Evolutionary conservation across 805 yeast species (phyloP), one percentile per base, ranked within the genome.

Genomic region (Kodamaea restingae): DNA sequence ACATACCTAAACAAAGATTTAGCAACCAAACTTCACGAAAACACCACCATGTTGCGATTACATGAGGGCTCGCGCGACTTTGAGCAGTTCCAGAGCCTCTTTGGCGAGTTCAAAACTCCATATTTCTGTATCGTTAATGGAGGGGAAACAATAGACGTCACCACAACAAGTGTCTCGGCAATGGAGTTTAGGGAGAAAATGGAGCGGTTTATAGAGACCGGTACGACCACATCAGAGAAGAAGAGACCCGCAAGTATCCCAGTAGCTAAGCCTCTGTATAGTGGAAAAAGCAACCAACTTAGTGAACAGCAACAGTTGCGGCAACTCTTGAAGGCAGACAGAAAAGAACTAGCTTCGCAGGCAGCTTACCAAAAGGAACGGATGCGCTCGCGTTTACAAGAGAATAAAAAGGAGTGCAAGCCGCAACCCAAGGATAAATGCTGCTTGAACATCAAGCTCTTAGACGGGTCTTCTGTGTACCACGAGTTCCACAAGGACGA

Each of bases 381-480:
- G 4, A 20, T 27, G 45, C 36, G 48, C 45, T 11, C 45, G 54
- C 7, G 49, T 45, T 10, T 45, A 42, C 32, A 36, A 14, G 46
- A 45, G 18, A 48, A 50, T 18, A 45, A 48, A 20, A 38, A 30
- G 32, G 64, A 46, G 46, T 49, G 48, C 30, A 38, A 38, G 18
- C n/a, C n/a, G n/a, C n/a, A n/a, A 18, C 15, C 26, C 11, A 43
- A 53, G 8, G 22, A 20, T 17, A 47, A 48, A 25, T 56, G 86
- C 46, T 56, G 68, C 0, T 58, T 82, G 9, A 72, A 77, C n/a
- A 66, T 87, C 9, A 76, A 84, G 48, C 63, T 84, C 27, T 70
- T 86, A 34, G 84, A 86, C 58, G 91, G 95, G 0, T 63, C 67
- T 9, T 65, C 83, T 1, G 41, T 82, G 3, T 73, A 70, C 39